Conservation (phyloP, 306 rosid species). For the Delonix regia region DNA sequence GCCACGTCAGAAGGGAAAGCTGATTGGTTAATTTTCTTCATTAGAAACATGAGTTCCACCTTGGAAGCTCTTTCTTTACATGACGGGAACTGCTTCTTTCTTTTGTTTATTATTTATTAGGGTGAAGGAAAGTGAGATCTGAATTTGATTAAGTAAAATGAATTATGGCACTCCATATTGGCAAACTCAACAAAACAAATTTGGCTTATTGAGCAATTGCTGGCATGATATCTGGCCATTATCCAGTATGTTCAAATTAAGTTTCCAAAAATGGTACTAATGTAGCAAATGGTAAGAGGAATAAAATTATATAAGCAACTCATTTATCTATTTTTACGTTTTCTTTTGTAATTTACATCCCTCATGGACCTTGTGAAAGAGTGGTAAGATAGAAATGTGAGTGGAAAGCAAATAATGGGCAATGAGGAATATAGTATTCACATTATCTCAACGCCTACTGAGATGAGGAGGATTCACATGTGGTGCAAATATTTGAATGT, state of each 20-base stretch:
- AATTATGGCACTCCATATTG: not conserved
- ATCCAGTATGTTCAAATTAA: not conserved
- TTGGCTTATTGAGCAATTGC: not conserved
- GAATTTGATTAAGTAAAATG: not conserved
- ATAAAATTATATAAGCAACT: no score
- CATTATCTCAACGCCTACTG: not conserved
- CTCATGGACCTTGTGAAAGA: no score
- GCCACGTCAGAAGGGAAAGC: no score
- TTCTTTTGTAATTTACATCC: no score
- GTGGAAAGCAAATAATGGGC: no score
- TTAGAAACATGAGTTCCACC: slow-evolving; percentile 23
- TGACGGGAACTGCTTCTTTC: slow-evolving; percentile 6
- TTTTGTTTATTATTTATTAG: not conserved
- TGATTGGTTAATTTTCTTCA: no score
- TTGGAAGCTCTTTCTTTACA: no score
- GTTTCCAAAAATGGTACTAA: no score
- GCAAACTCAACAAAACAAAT: not conserved
- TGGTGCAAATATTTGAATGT: slow-evolving; percentile 33
- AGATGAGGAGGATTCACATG: slow-evolving; percentile 15
- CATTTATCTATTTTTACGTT: no score
- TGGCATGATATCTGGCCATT: not conserved
- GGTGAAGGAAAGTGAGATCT: not conserved
- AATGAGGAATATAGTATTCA: no score
- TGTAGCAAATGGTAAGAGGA: no score
- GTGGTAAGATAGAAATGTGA: no score